Base-by-base conservation (phyloP, 2,329 filamentous ascomycete genomes). In the Aspergillus caelatus region DNA sequence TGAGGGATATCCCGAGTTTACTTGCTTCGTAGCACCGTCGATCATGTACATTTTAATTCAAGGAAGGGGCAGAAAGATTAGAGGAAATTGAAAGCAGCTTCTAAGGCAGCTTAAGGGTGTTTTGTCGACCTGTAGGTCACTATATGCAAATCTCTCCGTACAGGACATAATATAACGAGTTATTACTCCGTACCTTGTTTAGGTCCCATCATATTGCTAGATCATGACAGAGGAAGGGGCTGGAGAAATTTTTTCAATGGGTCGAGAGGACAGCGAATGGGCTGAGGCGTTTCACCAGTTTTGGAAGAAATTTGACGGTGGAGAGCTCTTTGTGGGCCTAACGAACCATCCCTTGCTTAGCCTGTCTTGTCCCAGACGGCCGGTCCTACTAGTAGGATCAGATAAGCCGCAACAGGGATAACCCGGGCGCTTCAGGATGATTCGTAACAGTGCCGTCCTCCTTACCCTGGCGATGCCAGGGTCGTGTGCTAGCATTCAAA, bases 321-420 rank as follows among this genome's bases (percentile, higher is more conserved):
- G 52, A 55, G 52, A 55, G 52, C 52, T 39, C 52, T 55, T 39
- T 39, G 52, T 55, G 52, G 52, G 32, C 52, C 52, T 39, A 34
- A 54, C 52, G 52, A 55, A 19, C 21, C 32, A 55, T 36, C 28
- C 52, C 52, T 39, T 55, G 34, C 52, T 55, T 55, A 55, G 52
- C 23, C 21, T 39, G 52, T 39, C 52, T 55, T 23, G 32, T 26
- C 48, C 46, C 57, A 59, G 46, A 39, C 57, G 23, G 21, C 34
- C 19, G 58, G 48, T 45, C 34, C 28, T 26, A n/a, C 23, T 60
- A 30, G 34, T 23, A 53, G 30, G 52, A 59, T 53, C 46, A 59
- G 57, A 59, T 53, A 59, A 59, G 57, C 34, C 46, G 45, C 28
- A 39, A n/a, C 14, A 10, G 10, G 41, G 57, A 50, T 23, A 32